phyloP scores from a whole-genome alignment of 1,139 yeast genomes.

The Zygotorulaspora mrakii region DNA sequence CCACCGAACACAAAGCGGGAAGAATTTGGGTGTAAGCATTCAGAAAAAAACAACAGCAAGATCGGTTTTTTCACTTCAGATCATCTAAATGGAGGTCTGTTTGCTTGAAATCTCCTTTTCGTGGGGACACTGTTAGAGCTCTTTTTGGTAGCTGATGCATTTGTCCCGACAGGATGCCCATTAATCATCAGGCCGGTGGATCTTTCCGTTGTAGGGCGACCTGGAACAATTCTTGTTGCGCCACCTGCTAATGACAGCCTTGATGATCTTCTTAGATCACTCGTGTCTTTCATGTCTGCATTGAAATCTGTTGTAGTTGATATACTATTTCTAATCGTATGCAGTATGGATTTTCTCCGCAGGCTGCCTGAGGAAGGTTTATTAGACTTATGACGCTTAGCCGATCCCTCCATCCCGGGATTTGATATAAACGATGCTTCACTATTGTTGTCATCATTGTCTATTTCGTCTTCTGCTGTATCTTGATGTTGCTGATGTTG shows the following conservation, averaged over 20 bases:
- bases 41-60: conserved; percentile 1
- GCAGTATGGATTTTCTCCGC: conserved; percentile 34
- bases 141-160: conserved; percentile 1
- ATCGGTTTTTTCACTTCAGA: too few species aligned
- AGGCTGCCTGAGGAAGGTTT: conserved; percentile 14
- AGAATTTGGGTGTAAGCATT: neutral
- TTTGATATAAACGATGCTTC: conserved; percentile 37
- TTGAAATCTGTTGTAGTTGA: conserved; percentile 18
- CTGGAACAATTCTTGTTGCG: conserved; percentile 26
- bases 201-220: conserved; percentile 6
- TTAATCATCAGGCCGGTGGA: conserved; percentile 8
- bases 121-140: neutral
- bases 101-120: conserved; percentile 3
- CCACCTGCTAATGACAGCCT: conserved; percentile 30
- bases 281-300: neutral
- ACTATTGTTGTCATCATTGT: conserved; percentile 28
- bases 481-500: neutral
- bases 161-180: conserved; percentile 9
- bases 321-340: conserved; percentile 33
- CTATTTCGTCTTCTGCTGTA: neutral
- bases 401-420: conserved; percentile 20
- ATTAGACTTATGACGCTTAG: conserved; percentile 4
- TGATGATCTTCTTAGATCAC: conserved; percentile 6
- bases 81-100: conserved; percentile 32
- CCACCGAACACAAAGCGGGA: too few species aligned